These are phyloP conservation scores for Anisodus acutangulus DNA, from an alignment of 257 asterid genomes.

Conservation along the genomic window DNA sequence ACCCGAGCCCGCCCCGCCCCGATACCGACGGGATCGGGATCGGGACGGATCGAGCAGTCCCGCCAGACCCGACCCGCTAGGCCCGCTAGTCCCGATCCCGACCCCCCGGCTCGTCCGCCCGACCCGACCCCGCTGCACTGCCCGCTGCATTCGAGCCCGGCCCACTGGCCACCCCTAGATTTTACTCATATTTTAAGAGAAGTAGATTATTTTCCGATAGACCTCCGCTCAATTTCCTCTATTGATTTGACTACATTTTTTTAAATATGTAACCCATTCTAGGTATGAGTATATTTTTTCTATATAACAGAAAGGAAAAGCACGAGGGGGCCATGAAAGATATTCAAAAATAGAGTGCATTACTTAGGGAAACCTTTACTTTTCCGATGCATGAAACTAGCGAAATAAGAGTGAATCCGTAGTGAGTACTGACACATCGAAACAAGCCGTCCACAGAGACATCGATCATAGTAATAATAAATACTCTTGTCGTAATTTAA, in stretches of 20 bases:
- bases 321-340: background rate
- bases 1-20: too few relatives aligned
- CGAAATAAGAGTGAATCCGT: background rate
- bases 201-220: too few relatives aligned
- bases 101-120: too few relatives aligned
- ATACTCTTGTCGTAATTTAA: background rate
- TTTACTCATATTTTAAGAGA: too few relatives aligned
- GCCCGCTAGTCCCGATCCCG: too few relatives aligned
- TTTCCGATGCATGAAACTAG: conserved; percentile 19
- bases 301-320: background rate
- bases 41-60: too few relatives aligned
- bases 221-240: background rate
- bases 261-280: background rate
- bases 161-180: too few relatives aligned
- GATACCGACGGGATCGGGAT: too few relatives aligned
- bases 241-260: background rate
- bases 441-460: background rate
- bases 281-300: background rate
- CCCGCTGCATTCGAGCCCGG: too few relatives aligned
- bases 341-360: conserved; percentile 18
- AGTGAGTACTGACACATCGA: conserved; percentile 20
- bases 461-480: background rate
- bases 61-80: too few relatives aligned
- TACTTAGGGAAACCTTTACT: background rate
- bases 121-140: too few relatives aligned